These are phyloP conservation scores for Coemansia sp. DNA, from an alignment of 192 early-diverging fungal genomes.

Conservation along the genomic window DNA sequence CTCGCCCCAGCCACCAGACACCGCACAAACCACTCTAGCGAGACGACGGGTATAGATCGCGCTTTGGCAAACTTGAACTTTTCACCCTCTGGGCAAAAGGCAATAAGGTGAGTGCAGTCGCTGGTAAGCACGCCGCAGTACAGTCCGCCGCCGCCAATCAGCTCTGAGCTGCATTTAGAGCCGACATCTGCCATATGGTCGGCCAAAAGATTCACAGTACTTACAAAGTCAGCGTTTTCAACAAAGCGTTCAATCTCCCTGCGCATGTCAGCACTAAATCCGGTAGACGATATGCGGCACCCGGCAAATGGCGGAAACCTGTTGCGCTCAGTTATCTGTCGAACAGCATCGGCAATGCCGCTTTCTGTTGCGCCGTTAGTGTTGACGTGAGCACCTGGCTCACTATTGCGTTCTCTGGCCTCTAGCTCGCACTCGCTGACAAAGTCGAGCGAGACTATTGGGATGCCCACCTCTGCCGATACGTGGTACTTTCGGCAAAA, in stretches of 20 bases:
- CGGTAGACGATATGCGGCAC: slow-evolving; percentile 42
- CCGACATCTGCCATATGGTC: not conserved
- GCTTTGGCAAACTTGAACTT: slow-evolving; percentile 48
- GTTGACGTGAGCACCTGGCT: not conserved
- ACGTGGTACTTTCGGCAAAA: slow-evolving; percentile 38
- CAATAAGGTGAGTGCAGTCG: slow-evolving; percentile 50
- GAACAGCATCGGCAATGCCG: slow-evolving; percentile 2
- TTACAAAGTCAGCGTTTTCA: not conserved
- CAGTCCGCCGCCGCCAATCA: slow-evolving; percentile 38
- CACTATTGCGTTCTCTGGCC: slow-evolving; percentile 6
- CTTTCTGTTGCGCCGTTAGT: not conserved
- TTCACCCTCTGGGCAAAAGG: slow-evolving; percentile 18
- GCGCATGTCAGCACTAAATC: slow-evolving; percentile 27
- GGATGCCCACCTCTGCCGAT: slow-evolving; percentile 37
- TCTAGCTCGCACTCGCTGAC: slow-evolving; percentile 39
- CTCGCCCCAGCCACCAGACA: slow-evolving; percentile 23
- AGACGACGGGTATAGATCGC: slow-evolving; percentile 29
- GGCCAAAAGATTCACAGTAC: not conserved
- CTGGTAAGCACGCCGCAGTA: slow-evolving; percentile 32
- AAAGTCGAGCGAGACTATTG: slow-evolving; percentile 40
- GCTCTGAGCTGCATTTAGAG: too few species aligned
- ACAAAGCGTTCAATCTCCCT: slow-evolving; percentile 33
- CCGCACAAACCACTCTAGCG: slow-evolving; percentile 38
- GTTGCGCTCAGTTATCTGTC: slow-evolving; percentile 15
- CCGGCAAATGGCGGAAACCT: slow-evolving; percentile 44